phyloP scores from a whole-genome alignment of 176 grass and related monocot genomes.

The Ananas comosus region DNA sequence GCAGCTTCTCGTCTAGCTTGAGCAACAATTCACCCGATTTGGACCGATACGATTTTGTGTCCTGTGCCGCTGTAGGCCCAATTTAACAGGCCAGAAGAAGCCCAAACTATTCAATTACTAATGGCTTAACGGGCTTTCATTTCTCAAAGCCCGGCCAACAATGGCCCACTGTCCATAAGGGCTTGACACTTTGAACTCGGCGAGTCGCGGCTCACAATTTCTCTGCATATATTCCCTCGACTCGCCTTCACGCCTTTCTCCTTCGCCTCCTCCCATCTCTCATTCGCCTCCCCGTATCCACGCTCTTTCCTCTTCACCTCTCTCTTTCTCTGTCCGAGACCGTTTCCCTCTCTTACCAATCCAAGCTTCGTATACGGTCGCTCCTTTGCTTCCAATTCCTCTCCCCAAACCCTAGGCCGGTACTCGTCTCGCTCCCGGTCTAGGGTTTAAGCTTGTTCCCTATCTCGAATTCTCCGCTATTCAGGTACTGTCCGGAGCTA shows the following conservation, averaged over 20 bases:
- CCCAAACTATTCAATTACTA: too few relatives aligned
- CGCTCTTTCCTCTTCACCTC: not conserved
- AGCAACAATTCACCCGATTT: too few relatives aligned
- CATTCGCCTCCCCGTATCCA: not conserved
- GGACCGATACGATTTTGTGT: too few relatives aligned
- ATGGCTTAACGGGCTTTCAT: too few relatives aligned
- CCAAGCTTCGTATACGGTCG: not conserved
- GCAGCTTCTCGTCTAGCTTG: too few relatives aligned
- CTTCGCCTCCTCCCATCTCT: not conserved
- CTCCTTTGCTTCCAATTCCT: not conserved
- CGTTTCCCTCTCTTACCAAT: not conserved
- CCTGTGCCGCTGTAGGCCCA: too few relatives aligned
- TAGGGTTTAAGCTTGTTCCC: conserved; percentile 1
- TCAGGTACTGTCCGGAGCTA: not conserved
- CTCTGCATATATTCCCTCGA: too few relatives aligned
- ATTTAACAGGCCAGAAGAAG: too few relatives aligned
- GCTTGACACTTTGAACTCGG: too few relatives aligned
- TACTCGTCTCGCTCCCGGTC: not conserved
- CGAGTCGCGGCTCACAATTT: too few relatives aligned
- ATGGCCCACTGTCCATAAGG: too few relatives aligned
- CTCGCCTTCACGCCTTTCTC: not conserved
- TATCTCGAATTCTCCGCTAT: not conserved
- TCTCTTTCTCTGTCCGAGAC: not conserved
- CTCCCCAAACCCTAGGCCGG: conserved; percentile 4
- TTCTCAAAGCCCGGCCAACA: too few relatives aligned